Percentiles rank a stretch among this genome's conserved stretches.
Conservation (phyloP, 1,284 basidiomycete genomes). For the Ceraceosorus bombacis region DNA sequence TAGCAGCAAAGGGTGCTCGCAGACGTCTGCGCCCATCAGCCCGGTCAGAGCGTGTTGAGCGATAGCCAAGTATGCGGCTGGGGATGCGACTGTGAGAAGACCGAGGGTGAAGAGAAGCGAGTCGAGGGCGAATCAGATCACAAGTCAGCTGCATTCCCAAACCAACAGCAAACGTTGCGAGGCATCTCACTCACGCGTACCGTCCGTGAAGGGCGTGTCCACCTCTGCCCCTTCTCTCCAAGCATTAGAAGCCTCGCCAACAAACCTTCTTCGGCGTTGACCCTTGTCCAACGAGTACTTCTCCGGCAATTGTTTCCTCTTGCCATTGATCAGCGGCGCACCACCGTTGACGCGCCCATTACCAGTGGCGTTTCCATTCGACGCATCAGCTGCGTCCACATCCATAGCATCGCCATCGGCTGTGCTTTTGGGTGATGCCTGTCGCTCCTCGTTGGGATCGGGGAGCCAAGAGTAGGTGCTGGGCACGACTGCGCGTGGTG, state of each 20-base stretch:
- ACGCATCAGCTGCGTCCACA: neutral
- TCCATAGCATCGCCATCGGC: conserved; percentile 15
- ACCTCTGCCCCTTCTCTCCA: conserved; percentile 86
- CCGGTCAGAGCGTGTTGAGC: conserved; percentile 6
- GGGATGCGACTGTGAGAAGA: conserved; percentile 28
- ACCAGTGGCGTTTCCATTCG: too few relatives aligned
- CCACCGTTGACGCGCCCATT: too few relatives aligned
- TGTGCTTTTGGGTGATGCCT: conserved; percentile 10
- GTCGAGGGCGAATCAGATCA: too few relatives aligned
- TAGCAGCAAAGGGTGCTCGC: conserved; percentile 83
- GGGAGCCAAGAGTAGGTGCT: conserved; percentile 73
- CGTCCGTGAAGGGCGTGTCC: conserved; percentile 73
- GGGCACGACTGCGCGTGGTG: conserved; percentile 83
- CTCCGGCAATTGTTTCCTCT: conserved; percentile 12
- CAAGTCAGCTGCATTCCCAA: too few relatives aligned
- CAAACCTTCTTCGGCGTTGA: conserved; percentile 57
- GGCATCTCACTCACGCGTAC: conserved; percentile 52
- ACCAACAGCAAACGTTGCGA: too few relatives aligned
- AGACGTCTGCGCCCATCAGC: conserved; percentile 26
- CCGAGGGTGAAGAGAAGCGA: neutral
- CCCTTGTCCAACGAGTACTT: conserved; percentile 26
- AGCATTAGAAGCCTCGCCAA: conserved; percentile 85
- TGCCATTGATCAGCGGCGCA: neutral
- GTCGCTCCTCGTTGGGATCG: conserved; percentile 45
- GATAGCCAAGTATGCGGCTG: conserved; percentile 8